Evolutionary conservation across 1,284 basidiomycete species (phyloP).

Genomic region (Ustilago sp.): DNA sequence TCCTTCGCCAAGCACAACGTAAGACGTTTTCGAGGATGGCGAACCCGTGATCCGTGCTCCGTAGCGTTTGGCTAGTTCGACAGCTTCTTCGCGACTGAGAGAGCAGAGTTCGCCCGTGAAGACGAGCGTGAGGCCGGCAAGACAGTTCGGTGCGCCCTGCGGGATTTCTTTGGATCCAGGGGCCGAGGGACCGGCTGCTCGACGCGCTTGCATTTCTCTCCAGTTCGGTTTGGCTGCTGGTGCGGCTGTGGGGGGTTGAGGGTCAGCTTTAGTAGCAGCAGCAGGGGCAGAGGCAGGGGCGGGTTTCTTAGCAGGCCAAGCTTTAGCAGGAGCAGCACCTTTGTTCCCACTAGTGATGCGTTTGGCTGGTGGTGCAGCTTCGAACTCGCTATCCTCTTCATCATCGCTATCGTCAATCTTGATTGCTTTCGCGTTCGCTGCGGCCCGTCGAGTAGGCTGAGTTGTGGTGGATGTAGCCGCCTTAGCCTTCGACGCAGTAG

Average conservation of each 20-base stretch:
- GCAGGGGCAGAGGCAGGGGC: constrained; percentile 25
- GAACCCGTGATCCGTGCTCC: constrained; percentile 81
- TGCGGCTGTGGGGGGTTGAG: constrained; percentile 16
- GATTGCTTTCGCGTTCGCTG: constrained; percentile 34
- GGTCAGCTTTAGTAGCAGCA: neutral
- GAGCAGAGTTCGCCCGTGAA: constrained; percentile 88
- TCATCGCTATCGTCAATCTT: constrained; percentile 48
- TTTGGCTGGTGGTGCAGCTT: constrained; percentile 52
- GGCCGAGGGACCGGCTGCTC: constrained; percentile 78
- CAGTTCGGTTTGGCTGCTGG: constrained; percentile 42
- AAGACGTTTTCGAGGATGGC: constrained; percentile 90
- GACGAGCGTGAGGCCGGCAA: constrained; percentile 89
- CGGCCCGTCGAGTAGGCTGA: constrained; percentile 15
- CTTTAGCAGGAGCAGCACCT: constrained; percentile 43
- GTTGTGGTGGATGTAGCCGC: constrained; percentile 2
- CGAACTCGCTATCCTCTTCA: constrained; percentile 26
- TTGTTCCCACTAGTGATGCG: constrained; percentile 58
- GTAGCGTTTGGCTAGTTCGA: constrained; percentile 89
- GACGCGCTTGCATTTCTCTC: constrained; percentile 72
- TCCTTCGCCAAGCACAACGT: constrained; percentile 86
- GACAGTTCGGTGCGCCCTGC: constrained; percentile 80
- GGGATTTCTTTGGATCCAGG: constrained; percentile 88
- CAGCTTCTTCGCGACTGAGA: constrained; percentile 87
- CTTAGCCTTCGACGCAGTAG: constrained; percentile 25
- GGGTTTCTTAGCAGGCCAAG: constrained; percentile 13